phyloP scores from a whole-genome alignment of 2,329 filamentous ascomycete genomes.

The Exophiala sideris region DNA sequence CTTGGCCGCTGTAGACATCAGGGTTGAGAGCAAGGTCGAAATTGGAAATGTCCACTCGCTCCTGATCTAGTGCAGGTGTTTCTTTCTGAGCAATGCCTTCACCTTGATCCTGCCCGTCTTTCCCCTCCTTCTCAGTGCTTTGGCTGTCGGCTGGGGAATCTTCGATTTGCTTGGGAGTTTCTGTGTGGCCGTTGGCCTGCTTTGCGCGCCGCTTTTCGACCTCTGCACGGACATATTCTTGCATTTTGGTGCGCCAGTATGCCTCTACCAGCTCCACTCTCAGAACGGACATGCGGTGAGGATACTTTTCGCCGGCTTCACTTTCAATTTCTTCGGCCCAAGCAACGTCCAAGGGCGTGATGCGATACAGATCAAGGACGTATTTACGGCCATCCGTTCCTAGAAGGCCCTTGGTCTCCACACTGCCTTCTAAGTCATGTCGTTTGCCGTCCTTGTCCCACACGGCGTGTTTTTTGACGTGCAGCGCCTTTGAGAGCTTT shows the following conservation, averaged over 20 bases:
- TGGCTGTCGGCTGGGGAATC: slow-evolving; percentile 30
- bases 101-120: slow-evolving; percentile 43
- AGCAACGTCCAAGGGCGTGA: slow-evolving; percentile 83
- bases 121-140: slow-evolving; percentile 33
- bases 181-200: slow-evolving; percentile 38
- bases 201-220: slow-evolving; percentile 59
- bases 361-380: slow-evolving; percentile 91
- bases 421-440: slow-evolving; percentile 89
- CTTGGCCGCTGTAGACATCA: slow-evolving; percentile 90
- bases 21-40: slow-evolving; percentile 91
- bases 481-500: slow-evolving; percentile 84
- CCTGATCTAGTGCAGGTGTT: slow-evolving; percentile 45
- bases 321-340: slow-evolving; percentile 76
- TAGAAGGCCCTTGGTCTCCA: slow-evolving; percentile 96
- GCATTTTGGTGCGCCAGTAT: slow-evolving; percentile 79
- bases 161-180: slow-evolving; percentile 33
- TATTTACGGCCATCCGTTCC: slow-evolving; percentile 97
- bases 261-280: slow-evolving; percentile 85
- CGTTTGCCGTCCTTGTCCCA: slow-evolving; percentile 95
- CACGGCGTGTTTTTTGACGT: slow-evolving; percentile 90
- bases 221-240: slow-evolving; percentile 80
- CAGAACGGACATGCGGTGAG: slow-evolving; percentile 93
- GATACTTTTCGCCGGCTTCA: slow-evolving; percentile 64
- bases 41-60: slow-evolving; percentile 77
- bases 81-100: slow-evolving; percentile 32